Conservation (phyloP, 2,329 filamentous ascomycete species). For the Ophiostoma fasciatum region DNA sequence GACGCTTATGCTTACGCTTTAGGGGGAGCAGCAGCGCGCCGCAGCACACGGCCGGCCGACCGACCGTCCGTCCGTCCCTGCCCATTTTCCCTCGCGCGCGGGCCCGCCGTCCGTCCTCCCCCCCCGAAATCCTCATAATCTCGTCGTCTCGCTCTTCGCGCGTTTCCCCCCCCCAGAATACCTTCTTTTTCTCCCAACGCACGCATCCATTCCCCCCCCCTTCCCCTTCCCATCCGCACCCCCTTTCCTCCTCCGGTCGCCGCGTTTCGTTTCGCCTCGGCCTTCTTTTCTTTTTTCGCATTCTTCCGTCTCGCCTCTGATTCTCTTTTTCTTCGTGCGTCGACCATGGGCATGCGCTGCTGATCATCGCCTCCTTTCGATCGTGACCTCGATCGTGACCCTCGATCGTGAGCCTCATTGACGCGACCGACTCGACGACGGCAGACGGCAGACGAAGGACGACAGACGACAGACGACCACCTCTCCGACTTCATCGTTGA, state of each 20-base stretch:
- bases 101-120: neutral
- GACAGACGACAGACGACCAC: too few species aligned
- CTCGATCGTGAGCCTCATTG: too few species aligned
- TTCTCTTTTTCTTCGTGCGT: neutral
- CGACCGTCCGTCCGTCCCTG: too few species aligned
- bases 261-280: neutral
- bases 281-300: neutral
- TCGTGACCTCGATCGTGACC: neutral
- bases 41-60: too few species aligned
- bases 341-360: constrained; percentile 4
- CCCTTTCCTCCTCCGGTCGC: neutral
- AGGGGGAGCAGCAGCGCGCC: too few species aligned
- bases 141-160: neutral
- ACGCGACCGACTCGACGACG: too few species aligned
- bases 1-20: too few species aligned
- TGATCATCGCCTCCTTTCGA: neutral
- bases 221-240: neutral
- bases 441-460: too few species aligned
- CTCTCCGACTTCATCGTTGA: too few species aligned
- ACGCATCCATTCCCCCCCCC: neutral
- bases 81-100: constrained; percentile 1
- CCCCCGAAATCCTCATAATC: constrained; percentile 1
- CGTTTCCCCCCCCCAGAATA: neutral
- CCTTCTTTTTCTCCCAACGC: neutral
- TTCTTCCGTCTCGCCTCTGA: neutral